A percentile compares a stretch with the other conserved stretches of the same genome.
phyloP scores from a whole-genome alignment of 208 protist genomes.

The Trichomonas gallinae region DNA sequence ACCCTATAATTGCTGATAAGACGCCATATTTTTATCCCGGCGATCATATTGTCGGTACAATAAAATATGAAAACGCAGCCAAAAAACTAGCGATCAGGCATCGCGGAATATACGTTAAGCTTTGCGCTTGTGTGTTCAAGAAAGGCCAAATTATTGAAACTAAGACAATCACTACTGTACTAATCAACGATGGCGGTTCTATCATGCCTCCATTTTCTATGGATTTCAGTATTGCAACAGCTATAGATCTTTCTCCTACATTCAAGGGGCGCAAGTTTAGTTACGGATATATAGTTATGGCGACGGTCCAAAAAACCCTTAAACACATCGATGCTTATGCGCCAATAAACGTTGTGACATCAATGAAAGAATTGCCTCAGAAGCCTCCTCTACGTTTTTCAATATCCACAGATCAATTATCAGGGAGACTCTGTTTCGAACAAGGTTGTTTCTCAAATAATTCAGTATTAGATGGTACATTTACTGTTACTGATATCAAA shows the following conservation, averaged over 20 bases:
- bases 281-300: background rate
- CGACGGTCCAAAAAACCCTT: background rate
- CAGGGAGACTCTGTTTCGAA: background rate
- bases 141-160: background rate
- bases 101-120: background rate
- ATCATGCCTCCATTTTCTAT: background rate
- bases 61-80: background rate
- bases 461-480: background rate
- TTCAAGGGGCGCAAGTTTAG: background rate
- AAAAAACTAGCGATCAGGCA: background rate
- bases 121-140: background rate
- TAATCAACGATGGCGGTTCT: background rate
- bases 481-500: background rate
- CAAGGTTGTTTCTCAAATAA: background rate
- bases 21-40: background rate
- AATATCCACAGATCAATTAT: background rate
- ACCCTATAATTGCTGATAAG: background rate
- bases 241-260: background rate
- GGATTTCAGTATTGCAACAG: background rate
- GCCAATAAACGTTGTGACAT: background rate
- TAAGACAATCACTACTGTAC: background rate
- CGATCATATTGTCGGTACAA: background rate
- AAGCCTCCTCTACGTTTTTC: background rate
- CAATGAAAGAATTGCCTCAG: background rate
- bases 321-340: background rate